A percentile compares a stretch with the other conserved stretches of the same genome.
Evolutionary conservation across 768 basidiomycete species (phyloP).

Genomic region (Lentinula boryana): DNA sequence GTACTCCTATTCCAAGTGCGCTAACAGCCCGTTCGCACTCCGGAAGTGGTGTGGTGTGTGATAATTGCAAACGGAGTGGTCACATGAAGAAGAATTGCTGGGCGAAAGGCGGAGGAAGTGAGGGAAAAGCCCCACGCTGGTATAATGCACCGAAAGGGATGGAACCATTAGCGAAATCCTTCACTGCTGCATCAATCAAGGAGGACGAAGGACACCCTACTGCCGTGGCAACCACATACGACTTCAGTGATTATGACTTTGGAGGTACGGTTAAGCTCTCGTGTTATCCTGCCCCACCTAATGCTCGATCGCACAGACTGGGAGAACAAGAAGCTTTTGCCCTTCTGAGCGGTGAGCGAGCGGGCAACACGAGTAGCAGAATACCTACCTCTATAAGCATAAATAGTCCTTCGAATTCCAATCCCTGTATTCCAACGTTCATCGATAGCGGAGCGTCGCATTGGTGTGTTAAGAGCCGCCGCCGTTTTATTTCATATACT

Average conservation of each 20-base stretch:
- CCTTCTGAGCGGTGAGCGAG: too few species aligned
- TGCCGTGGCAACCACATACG: neutral
- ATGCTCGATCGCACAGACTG: too few species aligned
- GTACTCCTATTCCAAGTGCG: too few species aligned
- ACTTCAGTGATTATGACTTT: too few species aligned
- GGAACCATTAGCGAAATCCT: neutral
- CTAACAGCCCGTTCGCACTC: too few species aligned
- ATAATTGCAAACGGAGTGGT: neutral
- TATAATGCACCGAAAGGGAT: neutral
- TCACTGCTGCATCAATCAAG: neutral
- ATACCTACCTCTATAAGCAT: too few species aligned
- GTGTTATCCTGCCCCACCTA: neutral
- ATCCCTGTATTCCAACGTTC: neutral
- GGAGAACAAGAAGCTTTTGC: too few species aligned
- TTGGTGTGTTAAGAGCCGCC: neutral
- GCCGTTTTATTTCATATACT: neutral
- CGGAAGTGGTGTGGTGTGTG: too few species aligned
- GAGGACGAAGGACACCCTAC: neutral
- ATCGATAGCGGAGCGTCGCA: neutral
- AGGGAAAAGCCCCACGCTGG: neutral
- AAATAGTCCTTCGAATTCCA: neutral
- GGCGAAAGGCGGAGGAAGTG: neutral
- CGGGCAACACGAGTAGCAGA: too few species aligned
- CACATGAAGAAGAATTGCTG: neutral
- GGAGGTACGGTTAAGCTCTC: neutral